Evolutionary conservation across 2,329 filamentous ascomycete species (phyloP), one percentile per base, ranked within the genome.

Genomic region (Claviceps cyperi): DNA sequence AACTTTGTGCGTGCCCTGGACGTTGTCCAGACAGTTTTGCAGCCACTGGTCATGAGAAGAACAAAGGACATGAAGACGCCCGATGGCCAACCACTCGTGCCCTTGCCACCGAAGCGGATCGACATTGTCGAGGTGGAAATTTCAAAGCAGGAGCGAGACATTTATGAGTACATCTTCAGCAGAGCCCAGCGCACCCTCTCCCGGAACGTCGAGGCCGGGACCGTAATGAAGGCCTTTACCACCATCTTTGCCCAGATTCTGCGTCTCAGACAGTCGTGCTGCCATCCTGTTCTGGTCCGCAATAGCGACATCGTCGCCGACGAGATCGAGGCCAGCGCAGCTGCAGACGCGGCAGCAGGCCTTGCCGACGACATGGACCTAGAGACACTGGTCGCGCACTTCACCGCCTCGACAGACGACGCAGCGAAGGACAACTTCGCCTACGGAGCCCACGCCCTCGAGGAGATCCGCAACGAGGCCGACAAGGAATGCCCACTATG

Each of bases 1-100:
- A 86, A 98, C 55, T 96, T 94, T 62, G 80, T 96, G 57, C 83
- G 90, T 4, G 92, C 92, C 0, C 73, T 98, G 7, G 92, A 97
- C 62, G 92, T 98, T 2, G 92, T 98, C 1, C 92, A 98, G 63
- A 98, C 91, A 0, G 91, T 98, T 0, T 70, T 98, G 5, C 92
- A 98, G 62, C 92, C 92, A 7, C 70, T 98, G n/a, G 92, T 98
- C 8, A 81, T 98, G 65, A 80, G 92, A 43, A 79, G 92, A 53
- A 98, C 92, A 0, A 98, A 98, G 64, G 90, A 95, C 54, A 98
- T 98, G 92, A 94, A 88, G 67, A 97, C 89, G 0, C 91, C 92
- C 0, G 80, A 85, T 49, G 92, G 92, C 6, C 57, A 71, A 35
- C 73, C 70, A 1, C 68, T 98, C 3, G 91, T 98, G 1, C 80